Evolutionary conservation across 768 basidiomycete species (phyloP).

Genomic region (Jaapia argillacea): DNA sequence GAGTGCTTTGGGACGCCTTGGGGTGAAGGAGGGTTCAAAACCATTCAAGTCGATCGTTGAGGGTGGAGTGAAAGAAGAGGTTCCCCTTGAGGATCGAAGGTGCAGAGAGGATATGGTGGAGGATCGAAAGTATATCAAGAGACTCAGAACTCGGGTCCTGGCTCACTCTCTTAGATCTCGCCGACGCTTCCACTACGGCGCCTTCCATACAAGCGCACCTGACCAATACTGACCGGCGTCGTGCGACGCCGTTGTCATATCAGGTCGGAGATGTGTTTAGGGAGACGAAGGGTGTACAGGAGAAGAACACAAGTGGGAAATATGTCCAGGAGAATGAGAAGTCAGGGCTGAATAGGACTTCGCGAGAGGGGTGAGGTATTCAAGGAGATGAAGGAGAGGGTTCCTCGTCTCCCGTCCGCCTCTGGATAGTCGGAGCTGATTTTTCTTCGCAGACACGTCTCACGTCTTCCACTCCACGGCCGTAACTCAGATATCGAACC

Average conservation of each 20-base stretch:
- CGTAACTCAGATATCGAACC: slow-evolving; percentile 78
- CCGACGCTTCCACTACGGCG: slow-evolving; percentile 61
- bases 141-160: slow-evolving; percentile 76
- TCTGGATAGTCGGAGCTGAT: slow-evolving; percentile 1
- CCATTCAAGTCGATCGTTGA: slow-evolving; percentile 66
- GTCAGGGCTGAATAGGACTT: slow-evolving; percentile 72
- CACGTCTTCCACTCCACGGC: slow-evolving; percentile 82
- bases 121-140: slow-evolving; percentile 46
- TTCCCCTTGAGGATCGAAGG: slow-evolving; percentile 59
- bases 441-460: slow-evolving; percentile 75
- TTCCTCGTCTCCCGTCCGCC: slow-evolving; percentile 21
- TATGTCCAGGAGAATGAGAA: slow-evolving; percentile 68
- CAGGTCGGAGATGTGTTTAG: slow-evolving; percentile 55
- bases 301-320: slow-evolving; percentile 55
- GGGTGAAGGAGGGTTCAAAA: slow-evolving; percentile 59
- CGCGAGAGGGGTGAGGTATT: slow-evolving; percentile 80
- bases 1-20: slow-evolving; percentile 73
- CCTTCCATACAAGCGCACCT: slow-evolving; percentile 67
- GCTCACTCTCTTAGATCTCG: slow-evolving; percentile 68
- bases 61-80: slow-evolving; percentile 54
- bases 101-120: slow-evolving; percentile 76
- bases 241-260: slow-evolving; percentile 63
- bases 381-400: slow-evolving; percentile 96
- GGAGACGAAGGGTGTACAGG: slow-evolving; percentile 52
- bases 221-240: slow-evolving; percentile 66